Base-by-base conservation (phyloP, 2,329 filamentous ascomycete genomes). In the Teratosphaeria zuluensis region DNA sequence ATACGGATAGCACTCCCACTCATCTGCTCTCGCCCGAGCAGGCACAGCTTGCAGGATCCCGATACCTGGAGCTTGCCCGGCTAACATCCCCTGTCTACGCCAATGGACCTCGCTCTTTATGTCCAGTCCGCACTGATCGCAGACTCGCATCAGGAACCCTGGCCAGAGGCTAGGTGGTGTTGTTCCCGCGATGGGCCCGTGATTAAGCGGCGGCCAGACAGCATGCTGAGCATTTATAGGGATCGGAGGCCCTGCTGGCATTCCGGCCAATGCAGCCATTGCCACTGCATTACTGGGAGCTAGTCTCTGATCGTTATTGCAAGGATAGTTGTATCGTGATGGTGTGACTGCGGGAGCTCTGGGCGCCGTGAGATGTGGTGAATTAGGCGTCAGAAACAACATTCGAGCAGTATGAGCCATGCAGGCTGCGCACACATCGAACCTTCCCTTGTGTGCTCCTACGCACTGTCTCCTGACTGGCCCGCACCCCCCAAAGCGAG, bases 81-180 rank as follows among this genome's bases (percentile, higher is more conserved):
- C 21, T 12, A 21, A 21, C 14, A 42, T 12, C 11, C 12, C 14
- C 35, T 16, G 35, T 12, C 1, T 9, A 42, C 35, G 35, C 8
- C 35, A 42, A 42, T 42, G 35, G 12, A 42, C 35, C 35, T 42
- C 35, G 11, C 35, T 42, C n/a, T 16, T 32, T 8, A 58, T 33
- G n/a, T 42, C 24, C 24, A 21, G 32, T 5, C 54, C 56, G 51
- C 56, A 54, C 28, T 58, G 11, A 1, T 24, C n/a, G 28, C 56
- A 58, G 32, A 54, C 30, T 54, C 52, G 52, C 14, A 52, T 58
- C 51, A 58, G 46, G 28, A 58, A 58, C 6, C 51, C 56, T 16
- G 52, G 28, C 53, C 33, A 42, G 35, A n/a, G 35, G 11, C 35
- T 42, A 3, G 35, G 35, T 16, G 35, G 35, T 51, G 30, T 31